Percentiles rank a stretch among this genome's conserved stretches.
Conservation (phyloP, 2,329 filamentous ascomycete genomes). For the Achaetomium macrosporum region DNA sequence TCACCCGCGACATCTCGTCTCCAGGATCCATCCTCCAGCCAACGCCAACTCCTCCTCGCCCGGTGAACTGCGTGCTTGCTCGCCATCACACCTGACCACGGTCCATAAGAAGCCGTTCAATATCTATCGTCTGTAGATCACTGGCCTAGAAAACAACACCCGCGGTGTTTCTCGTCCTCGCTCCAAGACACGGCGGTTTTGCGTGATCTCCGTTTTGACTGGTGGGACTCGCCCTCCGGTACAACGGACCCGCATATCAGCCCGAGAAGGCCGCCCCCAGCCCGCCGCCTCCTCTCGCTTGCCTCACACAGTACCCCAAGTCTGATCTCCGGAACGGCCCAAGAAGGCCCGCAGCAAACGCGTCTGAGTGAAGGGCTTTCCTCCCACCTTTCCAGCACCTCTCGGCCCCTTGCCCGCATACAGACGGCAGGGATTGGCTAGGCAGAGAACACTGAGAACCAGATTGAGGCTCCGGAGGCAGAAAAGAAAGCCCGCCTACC, state of each 20-base stretch:
- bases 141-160: constrained; percentile 13
- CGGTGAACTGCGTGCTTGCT: constrained; percentile 11
- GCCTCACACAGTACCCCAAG: constrained; percentile 12
- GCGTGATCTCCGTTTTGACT: constrained; percentile 29
- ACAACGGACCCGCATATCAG: constrained; percentile 19
- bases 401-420: constrained; percentile 12
- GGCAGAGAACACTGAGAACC: constrained; percentile 22
- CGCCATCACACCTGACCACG: constrained; percentile 8
- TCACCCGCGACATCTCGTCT: no score
- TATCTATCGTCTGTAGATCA: constrained; percentile 16
- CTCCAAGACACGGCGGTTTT: constrained; percentile 12
- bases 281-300: constrained; percentile 10
- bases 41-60: constrained; percentile 19
- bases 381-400: background rate
- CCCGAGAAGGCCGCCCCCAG: constrained; percentile 14
- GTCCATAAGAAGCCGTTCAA: constrained; percentile 10
- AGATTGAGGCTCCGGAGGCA: constrained; percentile 16
- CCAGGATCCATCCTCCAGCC: constrained; percentile 17
- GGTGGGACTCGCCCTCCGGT: constrained; percentile 19
- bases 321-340: constrained; percentile 26
- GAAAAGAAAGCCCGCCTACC: constrained; percentile 16
- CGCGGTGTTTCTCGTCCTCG: constrained; percentile 6
- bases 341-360: constrained; percentile 10
- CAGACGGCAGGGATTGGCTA: constrained; percentile 19
- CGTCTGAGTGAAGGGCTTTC: background rate